Conservation (phyloP, 1,284 basidiomycete genomes). For the Leccinum pachyderme region DNA sequence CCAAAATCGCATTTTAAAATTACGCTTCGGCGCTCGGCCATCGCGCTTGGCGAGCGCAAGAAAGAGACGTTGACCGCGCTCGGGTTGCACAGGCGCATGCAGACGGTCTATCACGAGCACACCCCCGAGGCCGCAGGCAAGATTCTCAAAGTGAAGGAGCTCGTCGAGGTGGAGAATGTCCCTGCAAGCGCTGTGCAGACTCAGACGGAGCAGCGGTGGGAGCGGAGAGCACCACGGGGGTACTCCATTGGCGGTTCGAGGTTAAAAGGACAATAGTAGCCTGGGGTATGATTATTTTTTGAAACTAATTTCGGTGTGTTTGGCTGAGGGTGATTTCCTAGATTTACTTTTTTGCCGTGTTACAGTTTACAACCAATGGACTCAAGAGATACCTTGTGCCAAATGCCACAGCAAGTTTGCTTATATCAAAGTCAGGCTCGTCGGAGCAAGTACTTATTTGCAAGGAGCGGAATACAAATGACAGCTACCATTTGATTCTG, state of each 20-base stretch:
- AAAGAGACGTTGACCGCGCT: slow-evolving; percentile 74
- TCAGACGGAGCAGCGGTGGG: slow-evolving; percentile 60
- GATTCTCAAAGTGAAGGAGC: slow-evolving; percentile 80
- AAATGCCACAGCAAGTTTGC: background rate
- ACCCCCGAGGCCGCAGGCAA: slow-evolving; percentile 76
- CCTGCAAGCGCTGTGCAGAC: slow-evolving; percentile 59
- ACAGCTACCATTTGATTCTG: background rate
- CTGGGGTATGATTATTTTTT: slow-evolving; percentile 6
- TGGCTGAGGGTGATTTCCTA: slow-evolving; percentile 7
- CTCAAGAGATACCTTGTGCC: background rate
- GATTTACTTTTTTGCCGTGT: background rate
- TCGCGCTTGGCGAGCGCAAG: slow-evolving; percentile 70
- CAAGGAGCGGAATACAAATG: background rate
- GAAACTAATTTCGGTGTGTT: background rate
- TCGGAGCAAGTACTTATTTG: background rate
- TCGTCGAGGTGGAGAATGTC: slow-evolving; percentile 85
- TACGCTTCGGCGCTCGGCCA: slow-evolving; percentile 79
- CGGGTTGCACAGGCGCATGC: slow-evolving; percentile 76
- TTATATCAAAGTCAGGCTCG: background rate
- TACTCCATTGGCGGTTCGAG: slow-evolving; percentile 49
- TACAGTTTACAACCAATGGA: background rate
- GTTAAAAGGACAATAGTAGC: slow-evolving; percentile 12
- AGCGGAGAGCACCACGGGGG: slow-evolving; percentile 62
- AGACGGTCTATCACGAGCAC: slow-evolving; percentile 79
- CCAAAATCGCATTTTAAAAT: slow-evolving; percentile 78